Evolutionary conservation across 164 flowering plant genomes (phyloP).

Genomic region (Amborella trichopoda): DNA sequence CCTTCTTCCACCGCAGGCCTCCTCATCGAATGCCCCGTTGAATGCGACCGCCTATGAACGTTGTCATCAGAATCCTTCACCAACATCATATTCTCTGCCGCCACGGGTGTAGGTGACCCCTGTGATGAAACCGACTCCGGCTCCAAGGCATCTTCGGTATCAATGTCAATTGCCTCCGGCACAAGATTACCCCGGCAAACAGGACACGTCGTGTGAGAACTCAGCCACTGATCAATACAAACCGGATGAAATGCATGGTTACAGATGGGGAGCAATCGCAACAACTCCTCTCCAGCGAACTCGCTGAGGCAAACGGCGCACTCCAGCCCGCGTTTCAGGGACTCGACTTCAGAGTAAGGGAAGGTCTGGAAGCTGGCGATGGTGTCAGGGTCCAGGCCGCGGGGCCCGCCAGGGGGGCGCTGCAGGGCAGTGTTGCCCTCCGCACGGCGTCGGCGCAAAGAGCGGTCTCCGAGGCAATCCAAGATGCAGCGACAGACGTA

Average conservation of each 20-base stretch:
- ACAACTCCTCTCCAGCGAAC: slow-evolving; percentile 38
- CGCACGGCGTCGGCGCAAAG: too few relatives aligned
- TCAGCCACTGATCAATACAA: slow-evolving; percentile 44
- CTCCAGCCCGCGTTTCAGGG: slow-evolving; percentile 25
- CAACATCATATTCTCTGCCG: not conserved
- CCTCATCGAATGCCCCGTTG: not conserved
- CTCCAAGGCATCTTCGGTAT: not conserved
- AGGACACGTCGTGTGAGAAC: slow-evolving; percentile 41
- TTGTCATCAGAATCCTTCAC: not conserved
- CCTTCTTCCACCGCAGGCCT: not conserved
- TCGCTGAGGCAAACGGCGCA: slow-evolving; percentile 57
- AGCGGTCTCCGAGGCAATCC: too few relatives aligned
- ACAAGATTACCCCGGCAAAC: slow-evolving; percentile 38
- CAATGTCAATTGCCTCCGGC: not conserved
- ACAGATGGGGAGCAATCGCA: slow-evolving; percentile 46
- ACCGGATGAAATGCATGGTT: slow-evolving; percentile 44
- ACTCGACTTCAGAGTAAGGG: slow-evolving; percentile 38
- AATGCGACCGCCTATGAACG: not conserved
- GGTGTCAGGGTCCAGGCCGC: slow-evolving; percentile 28
- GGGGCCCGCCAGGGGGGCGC: not conserved
- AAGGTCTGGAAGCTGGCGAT: slow-evolving; percentile 39
- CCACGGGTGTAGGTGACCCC: not conserved
- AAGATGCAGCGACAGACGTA: too few relatives aligned
- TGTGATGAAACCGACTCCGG: not conserved
- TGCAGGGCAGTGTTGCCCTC: too few relatives aligned